A percentile compares a stretch with the other conserved stretches of the same genome.
Evolutionary conservation across 768 basidiomycete species (phyloP).

Genomic region (Lentinula detonsa): DNA sequence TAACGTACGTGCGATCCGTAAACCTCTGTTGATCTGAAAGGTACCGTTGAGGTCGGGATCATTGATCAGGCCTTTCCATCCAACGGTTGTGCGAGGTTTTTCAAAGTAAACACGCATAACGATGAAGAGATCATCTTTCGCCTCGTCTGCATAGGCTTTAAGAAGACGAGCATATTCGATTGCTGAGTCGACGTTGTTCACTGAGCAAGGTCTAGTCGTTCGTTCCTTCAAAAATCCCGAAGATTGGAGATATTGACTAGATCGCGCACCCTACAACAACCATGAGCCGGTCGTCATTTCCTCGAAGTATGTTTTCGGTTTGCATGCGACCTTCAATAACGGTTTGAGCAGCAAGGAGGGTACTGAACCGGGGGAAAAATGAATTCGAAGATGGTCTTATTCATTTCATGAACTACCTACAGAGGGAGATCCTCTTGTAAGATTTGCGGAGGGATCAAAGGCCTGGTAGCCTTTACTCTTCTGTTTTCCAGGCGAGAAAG

Average conservation of each 20-base stretch:
- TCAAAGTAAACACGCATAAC: conserved; percentile 99
- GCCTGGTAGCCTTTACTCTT: conserved; percentile 80
- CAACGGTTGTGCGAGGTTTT: conserved; percentile 92
- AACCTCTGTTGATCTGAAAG: conserved; percentile 96
- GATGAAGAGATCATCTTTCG: conserved; percentile 84
- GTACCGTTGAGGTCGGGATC: conserved; percentile 90
- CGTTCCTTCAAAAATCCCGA: not conserved
- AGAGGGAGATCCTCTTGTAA: conserved; percentile 90
- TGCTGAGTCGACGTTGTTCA: conserved; percentile 84
- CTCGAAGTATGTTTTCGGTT: conserved; percentile 73
- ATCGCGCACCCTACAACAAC: conserved; percentile 79
- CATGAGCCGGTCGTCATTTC: conserved; percentile 87
- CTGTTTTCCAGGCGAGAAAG: conserved; percentile 79
- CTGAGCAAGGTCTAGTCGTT: conserved; percentile 76
- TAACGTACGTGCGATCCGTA: conserved; percentile 80
- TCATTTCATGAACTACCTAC: conserved; percentile 32
- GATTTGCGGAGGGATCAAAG: conserved; percentile 92
- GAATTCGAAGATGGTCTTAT: not conserved
- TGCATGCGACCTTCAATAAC: conserved; percentile 80
- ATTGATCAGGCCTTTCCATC: conserved; percentile 99
- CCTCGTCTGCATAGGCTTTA: conserved; percentile 69
- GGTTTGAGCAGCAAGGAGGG: conserved; percentile 78
- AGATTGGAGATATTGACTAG: not conserved
- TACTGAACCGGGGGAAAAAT: conserved; percentile 34
- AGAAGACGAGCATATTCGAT: conserved; percentile 82